Base-by-base conservation (phyloP, 345 rosid genomes). In the Luvunga scandens region DNA sequence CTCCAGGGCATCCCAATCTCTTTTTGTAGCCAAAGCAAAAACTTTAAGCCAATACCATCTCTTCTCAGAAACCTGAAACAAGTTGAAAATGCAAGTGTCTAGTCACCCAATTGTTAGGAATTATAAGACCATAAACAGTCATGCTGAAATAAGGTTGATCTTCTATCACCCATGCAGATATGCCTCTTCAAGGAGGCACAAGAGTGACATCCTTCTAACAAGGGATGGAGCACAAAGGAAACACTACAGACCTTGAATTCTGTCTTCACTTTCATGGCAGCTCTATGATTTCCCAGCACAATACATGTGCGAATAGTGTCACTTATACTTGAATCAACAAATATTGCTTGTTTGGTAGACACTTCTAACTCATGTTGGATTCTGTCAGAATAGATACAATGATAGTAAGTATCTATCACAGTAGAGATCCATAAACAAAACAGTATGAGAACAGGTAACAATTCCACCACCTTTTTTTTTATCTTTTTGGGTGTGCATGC, bases 271-370 rank as follows among this genome's bases (percentile, higher is more conserved):
- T 71, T 85, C 84, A 79, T 81, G 72, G 97, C 98, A 82, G 93
- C 95, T 22, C 94, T 88, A 74, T 92, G 87, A 81, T 95, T 91
- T 76, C 93, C 95, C 72, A 96, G 79, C 62, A 89, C 97, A 78
- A 96, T 96, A 84, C 99, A 96, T 36, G 98, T 96, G 62, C 97
- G 93, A 79, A 96, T 96, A 22, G 99, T 96, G 84, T 96, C 99
- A 79, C 98, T 96, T 75, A 96, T 90, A 82, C 99, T 96, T 33
- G 99, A 94, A 87, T 92, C 99, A 38, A 96, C 97, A 90, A 96
- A 96, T 76, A 96, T 96, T 50, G 97, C 88, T 77, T 93, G 99
- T 84, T 94, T 94, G 36, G 99, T 96, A 48, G 90, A 84, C 64
- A 86, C 97, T 89, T 96, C 99, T 78, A 96, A 80, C 83, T 94